These are phyloP conservation scores for Oehlia diaphana DNA, from an alignment of 192 early-diverging fungal genomes.

Conservation along the genomic window DNA sequence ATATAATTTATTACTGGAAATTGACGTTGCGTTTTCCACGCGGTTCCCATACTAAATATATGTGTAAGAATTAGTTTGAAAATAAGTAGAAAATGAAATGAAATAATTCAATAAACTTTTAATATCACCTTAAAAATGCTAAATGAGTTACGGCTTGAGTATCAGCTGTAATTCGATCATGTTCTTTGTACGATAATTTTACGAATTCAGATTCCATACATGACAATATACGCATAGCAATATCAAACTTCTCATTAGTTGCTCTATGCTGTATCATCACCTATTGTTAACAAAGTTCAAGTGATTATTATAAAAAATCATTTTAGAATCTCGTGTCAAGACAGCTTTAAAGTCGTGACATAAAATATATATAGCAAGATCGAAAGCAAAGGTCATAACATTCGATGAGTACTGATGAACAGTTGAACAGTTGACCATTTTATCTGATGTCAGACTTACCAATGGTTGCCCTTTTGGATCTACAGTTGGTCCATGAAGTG, in stretches of 20 bases:
- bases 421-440: no score
- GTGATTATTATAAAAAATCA: background rate
- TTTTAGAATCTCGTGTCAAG: no score
- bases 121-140: conserved; percentile 77
- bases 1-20: conserved; percentile 65
- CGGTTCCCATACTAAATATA: conserved; percentile 78
- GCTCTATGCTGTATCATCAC: conserved; percentile 81
- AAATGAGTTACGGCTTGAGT: conserved; percentile 97
- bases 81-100: background rate
- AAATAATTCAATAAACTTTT: conserved; percentile 9
- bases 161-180: conserved; percentile 95
- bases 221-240: conserved; percentile 63
- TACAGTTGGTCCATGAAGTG: conserved; percentile 93
- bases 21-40: conserved; percentile 80
- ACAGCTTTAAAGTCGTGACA: no score
- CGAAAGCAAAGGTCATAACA: no score
- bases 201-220: conserved; percentile 85
- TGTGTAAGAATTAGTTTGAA: background rate
- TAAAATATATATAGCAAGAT: no score
- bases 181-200: conserved; percentile 76
- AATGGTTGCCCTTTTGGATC: conserved; percentile 79
- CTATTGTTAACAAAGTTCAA: conserved; percentile 14
- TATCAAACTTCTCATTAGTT: conserved; percentile 55
- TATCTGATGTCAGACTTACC: conserved; percentile 35
- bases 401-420: no score